A percentile compares a stretch with the other conserved stretches of the same genome.
These are phyloP conservation scores for Ophiostoma quercus DNA, from an alignment of 2,329 filamentous ascomycete genomes.

Conservation along the genomic window DNA sequence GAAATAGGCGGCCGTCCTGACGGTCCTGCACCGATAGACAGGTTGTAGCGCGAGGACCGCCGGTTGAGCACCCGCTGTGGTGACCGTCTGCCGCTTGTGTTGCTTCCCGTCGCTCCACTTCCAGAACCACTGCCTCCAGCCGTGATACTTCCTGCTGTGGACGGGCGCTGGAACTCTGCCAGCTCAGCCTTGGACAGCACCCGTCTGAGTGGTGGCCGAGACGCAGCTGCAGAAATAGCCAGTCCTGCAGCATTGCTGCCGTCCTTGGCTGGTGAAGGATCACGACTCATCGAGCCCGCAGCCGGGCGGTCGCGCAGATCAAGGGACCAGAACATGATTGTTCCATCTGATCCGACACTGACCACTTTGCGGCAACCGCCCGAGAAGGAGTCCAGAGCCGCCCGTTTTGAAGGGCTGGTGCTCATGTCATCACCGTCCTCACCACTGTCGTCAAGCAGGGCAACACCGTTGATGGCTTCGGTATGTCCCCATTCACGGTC, in stretches of 20 bases:
- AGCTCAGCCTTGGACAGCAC: conserved; percentile 84
- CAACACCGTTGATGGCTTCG: conserved; percentile 82
- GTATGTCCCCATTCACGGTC: conserved; percentile 94
- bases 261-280: conserved; percentile 48
- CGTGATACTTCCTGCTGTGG: conserved; percentile 32
- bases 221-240: conserved; percentile 37
- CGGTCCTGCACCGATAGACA: conserved; percentile 32
- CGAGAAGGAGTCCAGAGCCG: background rate
- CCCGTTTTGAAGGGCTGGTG: conserved; percentile 12
- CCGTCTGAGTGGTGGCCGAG: conserved; percentile 70
- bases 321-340: conserved; percentile 72
- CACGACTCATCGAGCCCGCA: conserved; percentile 27
- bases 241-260: conserved; percentile 30
- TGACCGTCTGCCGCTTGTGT: conserved; percentile 43
- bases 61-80: conserved; percentile 51
- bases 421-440: conserved; percentile 24
- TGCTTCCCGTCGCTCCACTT: conserved; percentile 11
- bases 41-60: conserved; percentile 50
- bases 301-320: conserved; percentile 45
- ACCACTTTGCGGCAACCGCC: conserved; percentile 52
- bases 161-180: conserved; percentile 64
- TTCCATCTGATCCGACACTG: conserved; percentile 73
- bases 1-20: conserved; percentile 39
- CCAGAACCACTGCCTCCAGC: background rate
- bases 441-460: conserved; percentile 59